Evolutionary conservation across 768 basidiomycete genomes (phyloP).

Genomic region (Lactarius quietus): DNA sequence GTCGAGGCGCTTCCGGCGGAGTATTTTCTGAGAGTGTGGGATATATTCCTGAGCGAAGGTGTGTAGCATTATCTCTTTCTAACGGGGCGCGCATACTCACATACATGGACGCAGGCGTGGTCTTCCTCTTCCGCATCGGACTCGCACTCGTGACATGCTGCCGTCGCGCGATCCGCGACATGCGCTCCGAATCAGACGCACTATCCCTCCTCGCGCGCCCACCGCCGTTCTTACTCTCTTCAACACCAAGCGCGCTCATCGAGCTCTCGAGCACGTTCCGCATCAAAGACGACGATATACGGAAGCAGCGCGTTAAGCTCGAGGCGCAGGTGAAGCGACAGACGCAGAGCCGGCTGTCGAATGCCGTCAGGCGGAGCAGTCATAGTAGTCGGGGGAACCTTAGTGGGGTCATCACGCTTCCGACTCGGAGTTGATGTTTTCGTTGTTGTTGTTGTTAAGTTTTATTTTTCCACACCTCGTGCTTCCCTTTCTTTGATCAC

Average conservation of each 20-base stretch:
- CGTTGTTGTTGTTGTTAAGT: neutral
- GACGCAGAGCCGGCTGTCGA: slow-evolving; percentile 36
- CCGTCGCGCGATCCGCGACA: slow-evolving; percentile 56
- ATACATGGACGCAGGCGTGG: slow-evolving; percentile 46
- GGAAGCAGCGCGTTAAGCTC: slow-evolving; percentile 72
- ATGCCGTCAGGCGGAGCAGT: slow-evolving; percentile 6
- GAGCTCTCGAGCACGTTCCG: slow-evolving; percentile 60
- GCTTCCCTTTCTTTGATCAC: no score
- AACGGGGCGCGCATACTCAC: neutral
- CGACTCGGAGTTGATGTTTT: slow-evolving; percentile 17
- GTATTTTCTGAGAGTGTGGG: slow-evolving; percentile 74
- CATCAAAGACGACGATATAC: slow-evolving; percentile 75
- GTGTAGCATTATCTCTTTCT: slow-evolving; percentile 20
- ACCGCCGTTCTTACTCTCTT: slow-evolving; percentile 50
- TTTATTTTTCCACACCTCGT: no score
- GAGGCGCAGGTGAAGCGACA: slow-evolving; percentile 69
- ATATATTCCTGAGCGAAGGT: slow-evolving; percentile 82
- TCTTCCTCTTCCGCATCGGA: slow-evolving; percentile 71
- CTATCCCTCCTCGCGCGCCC: slow-evolving; percentile 51
- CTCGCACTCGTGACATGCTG: slow-evolving; percentile 60
- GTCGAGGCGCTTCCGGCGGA: slow-evolving; percentile 61
- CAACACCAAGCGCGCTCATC: slow-evolving; percentile 58
- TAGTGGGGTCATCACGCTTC: slow-evolving; percentile 31
- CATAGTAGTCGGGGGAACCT: neutral
- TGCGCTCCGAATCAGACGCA: slow-evolving; percentile 43